Percentiles rank a stretch among this genome's conserved stretches.
Evolutionary conservation across 2,329 filamentous ascomycete species (phyloP).

Genomic region (Monilinia polystroma): DNA sequence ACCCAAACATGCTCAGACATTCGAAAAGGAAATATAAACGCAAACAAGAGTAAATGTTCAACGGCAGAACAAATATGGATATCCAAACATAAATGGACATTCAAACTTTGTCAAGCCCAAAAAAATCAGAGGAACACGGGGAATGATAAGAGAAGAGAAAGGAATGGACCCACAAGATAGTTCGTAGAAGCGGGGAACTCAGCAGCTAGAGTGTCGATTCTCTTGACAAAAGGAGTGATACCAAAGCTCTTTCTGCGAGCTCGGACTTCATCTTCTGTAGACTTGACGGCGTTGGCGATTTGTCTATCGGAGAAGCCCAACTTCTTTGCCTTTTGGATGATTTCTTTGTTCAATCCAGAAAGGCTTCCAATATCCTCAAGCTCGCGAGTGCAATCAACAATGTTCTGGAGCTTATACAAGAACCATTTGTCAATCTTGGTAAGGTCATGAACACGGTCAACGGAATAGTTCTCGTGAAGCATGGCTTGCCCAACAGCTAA

Average conservation of each 20-base stretch:
- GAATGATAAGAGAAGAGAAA: neutral
- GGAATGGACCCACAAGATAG: constrained; percentile 57
- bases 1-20: neutral
- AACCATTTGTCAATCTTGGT: constrained; percentile 99
- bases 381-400: constrained; percentile 85
- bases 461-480: constrained; percentile 93
- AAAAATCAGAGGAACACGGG: neutral
- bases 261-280: constrained; percentile 86
- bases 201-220: constrained; percentile 94
- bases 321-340: constrained; percentile 91
- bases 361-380: constrained; percentile 82
- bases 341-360: constrained; percentile 81
- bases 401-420: constrained; percentile 95
- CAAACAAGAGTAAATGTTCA: neutral
- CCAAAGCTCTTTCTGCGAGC: constrained; percentile 80
- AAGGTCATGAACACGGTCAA: constrained; percentile 87
- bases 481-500: constrained; percentile 96
- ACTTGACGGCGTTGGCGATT: constrained; percentile 81
- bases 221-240: constrained; percentile 95
- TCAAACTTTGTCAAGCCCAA: neutral
- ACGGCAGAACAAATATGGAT: neutral
- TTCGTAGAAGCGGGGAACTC: constrained; percentile 95
- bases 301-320: constrained; percentile 96
- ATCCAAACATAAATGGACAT: neutral
- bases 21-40: neutral